Base-by-base conservation (phyloP, 2,329 filamentous ascomycete species). In the Dendryphion nanum region DNA sequence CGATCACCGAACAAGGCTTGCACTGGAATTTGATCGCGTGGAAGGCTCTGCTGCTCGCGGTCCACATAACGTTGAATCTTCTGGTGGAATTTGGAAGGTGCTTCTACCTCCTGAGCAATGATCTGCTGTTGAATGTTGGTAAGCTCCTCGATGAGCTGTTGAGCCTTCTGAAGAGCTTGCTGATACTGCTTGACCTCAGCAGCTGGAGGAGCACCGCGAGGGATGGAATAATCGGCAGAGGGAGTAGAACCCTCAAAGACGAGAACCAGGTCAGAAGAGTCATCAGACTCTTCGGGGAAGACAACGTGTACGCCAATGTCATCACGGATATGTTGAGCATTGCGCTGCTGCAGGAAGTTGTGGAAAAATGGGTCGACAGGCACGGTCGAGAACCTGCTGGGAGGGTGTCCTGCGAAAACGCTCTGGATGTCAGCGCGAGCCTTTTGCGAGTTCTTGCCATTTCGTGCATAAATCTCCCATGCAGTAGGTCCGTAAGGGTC, bases 401-500 rank as follows among this genome's bases (percentile, higher is more conserved):
- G 87, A 29, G 86, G 86, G 58, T 89, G 85, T 33, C 80, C 79
- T 44, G 79, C 79, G 51, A 91, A 79, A 41, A 93, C 78, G 53
- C 79, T 80, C 60, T 81, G 83, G 57, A 93, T 83, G 53, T 89
- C 86, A 5, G 79, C 79, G 55, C 86, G 83, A 6, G 85, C 86
- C 53, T 83, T 82, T 59, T 87, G 81, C 18, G 79, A 78, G 59
- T 89, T 94, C 74, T 93, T 94, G 48, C 84, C 83, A 55, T 95
- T 86, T 24, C 85, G 79, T 5, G 88, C 87, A 67, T 90, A 95
- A 38, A 97, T 78, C 63, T 95, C 85, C 89, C 90, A 95, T 0
- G 83, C 83, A 30, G 86, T 79, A 8, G 81, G 81, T 23, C 83
- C 83, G 30, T 87, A 81, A 34, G 78, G 74, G 3, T 79, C 77